These are phyloP conservation scores for Schizonepeta tenuifolia DNA, from an alignment of 257 asterid genomes.

Conservation along the genomic window DNA sequence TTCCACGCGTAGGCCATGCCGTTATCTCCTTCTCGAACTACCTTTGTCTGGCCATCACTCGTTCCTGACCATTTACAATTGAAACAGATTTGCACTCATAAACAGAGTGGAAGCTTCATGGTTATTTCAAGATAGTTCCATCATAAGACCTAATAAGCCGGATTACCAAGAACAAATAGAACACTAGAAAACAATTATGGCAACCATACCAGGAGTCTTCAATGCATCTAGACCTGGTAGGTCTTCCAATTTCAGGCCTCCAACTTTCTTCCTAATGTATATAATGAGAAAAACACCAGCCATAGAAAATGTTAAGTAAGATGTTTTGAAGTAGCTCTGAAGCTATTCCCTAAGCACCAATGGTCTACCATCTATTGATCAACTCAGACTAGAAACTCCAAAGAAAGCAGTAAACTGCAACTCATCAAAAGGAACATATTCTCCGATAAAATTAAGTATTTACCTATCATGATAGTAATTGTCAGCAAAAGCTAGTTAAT, in stretches of 20 bases:
- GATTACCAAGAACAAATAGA: slow-evolving; percentile 20
- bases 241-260: slow-evolving; percentile 92
- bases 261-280: slow-evolving; percentile 82
- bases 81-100: slow-evolving; percentile 29
- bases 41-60: slow-evolving; percentile 92
- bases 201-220: slow-evolving; percentile 76
- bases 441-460: slow-evolving; percentile 1
- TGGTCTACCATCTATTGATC: not conserved
- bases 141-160: not conserved
- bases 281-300: slow-evolving; percentile 30
- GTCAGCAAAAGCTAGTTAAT: slow-evolving; percentile 3
- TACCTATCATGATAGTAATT: slow-evolving; percentile 1
- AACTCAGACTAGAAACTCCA: slow-evolving; percentile 17
- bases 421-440: not conserved
- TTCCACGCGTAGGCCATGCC: slow-evolving; percentile 99
- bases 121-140: slow-evolving; percentile 22
- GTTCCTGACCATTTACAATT: slow-evolving; percentile 62
- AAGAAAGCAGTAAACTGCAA: slow-evolving; percentile 17
- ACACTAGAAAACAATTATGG: not conserved
- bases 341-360: slow-evolving; percentile 14
- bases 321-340: slow-evolving; percentile 21
- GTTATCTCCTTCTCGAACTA: slow-evolving; percentile 96
- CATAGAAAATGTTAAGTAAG: not conserved
- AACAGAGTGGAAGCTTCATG: slow-evolving; percentile 24
- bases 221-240: slow-evolving; percentile 90